phyloP scores from a whole-genome alignment of 352 stramenopile genomes.

The Globisporangium iwayamae region DNA sequence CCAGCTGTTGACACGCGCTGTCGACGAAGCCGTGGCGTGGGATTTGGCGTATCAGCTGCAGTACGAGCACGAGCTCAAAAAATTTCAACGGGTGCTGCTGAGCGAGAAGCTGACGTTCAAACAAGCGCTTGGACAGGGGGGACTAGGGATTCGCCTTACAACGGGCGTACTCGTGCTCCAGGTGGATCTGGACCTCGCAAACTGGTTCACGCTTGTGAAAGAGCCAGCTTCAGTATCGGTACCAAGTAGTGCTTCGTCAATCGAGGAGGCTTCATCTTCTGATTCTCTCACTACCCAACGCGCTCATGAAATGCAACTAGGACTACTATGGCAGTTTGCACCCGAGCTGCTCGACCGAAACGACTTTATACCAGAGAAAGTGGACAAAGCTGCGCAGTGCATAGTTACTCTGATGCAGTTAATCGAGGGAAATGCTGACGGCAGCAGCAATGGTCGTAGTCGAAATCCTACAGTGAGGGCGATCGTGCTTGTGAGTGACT shows the following conservation, averaged over 20 bases:
- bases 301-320: constrained; percentile 1
- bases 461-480: constrained; percentile 6
- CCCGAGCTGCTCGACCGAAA: constrained; percentile 39
- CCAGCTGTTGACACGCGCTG: constrained; percentile 26
- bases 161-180: constrained; percentile 45
- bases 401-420: constrained; percentile 24
- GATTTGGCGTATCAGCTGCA: constrained; percentile 26
- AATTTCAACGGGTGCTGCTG: constrained; percentile 28
- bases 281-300: background rate
- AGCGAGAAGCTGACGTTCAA: constrained; percentile 27
- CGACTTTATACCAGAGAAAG: constrained; percentile 40
- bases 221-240: background rate
- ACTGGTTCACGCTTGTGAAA: constrained; percentile 57
- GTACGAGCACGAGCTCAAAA: constrained; percentile 30
- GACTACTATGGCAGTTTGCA: constrained; percentile 40
- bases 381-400: constrained; percentile 21
- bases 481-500: constrained; percentile 49
- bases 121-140: constrained; percentile 10
- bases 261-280: background rate
- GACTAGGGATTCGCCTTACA: background rate
- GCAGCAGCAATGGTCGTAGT: background rate
- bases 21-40: constrained; percentile 39
- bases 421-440: background rate
- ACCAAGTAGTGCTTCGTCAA: background rate
- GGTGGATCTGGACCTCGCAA: constrained; percentile 61